Evolutionary conservation across 164 flowering plant genomes (phyloP), one percentile per base, ranked within the genome.

Genomic region (Vitis rotundifolia): DNA sequence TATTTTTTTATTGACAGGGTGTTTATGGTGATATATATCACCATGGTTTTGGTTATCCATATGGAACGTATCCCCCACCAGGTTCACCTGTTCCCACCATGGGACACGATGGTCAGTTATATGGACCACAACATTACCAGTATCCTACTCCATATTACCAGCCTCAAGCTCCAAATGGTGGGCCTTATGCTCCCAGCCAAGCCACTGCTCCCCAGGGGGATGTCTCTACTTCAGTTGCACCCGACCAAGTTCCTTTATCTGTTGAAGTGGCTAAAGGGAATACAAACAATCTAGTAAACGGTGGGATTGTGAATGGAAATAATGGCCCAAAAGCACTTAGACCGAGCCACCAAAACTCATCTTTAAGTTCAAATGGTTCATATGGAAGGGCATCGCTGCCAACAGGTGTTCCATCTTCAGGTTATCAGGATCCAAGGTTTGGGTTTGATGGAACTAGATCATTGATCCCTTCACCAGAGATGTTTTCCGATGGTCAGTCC

Each of bases 31-130:
- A 87, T 47, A 85, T 83, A 78, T 90, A 86, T 74, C 84, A 79
- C 66, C 86, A 80, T 72, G 86, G 89, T 7, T 89, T 88, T 82
- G 87, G 87, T 49, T 85, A 86, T 83, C 87, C 91, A 5, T 89
- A 86, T 79, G 85, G 81, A 13, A 65, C 90, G 5, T 86, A 84
- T 76, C 61, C 87, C 3, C 82, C 88, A 1, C 73, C 91, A 58
- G 76, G 75, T 63, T 87, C 91, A 0, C 83, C 88, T 8, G 81
- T 83, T 68, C 91, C 92, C 5, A 73, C 88, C 8, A 58, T 90
- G 61, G 87, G 85, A 15, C 85, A 85, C 61, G 91, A 91, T 71
- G 88, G 83, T 57, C 92, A 88, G 73, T 69, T 83, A 1, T 87
- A 84, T 79, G 86, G 85, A 14, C 77, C 85, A 48, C 93, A 89